phyloP scores from a whole-genome alignment of 108 stramenopile genomes.

The Pseudonitzschia multiseries region DNA sequence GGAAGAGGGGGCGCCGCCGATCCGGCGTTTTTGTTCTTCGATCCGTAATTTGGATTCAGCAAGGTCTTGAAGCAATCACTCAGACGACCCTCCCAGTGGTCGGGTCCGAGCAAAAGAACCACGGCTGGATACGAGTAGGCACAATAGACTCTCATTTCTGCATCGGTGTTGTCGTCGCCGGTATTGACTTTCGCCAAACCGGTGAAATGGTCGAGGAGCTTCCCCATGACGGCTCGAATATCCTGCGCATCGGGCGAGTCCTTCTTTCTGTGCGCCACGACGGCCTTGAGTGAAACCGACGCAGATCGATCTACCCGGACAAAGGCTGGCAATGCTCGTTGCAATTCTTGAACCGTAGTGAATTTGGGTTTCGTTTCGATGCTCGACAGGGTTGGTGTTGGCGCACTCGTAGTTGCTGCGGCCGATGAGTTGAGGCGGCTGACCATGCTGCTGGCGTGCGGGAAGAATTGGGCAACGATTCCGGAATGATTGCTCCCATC shows the following conservation, averaged over 20 bases:
- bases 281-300: slow-evolving; percentile 42
- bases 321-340: slow-evolving; percentile 43
- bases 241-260: slow-evolving; percentile 63
- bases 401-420: slow-evolving; percentile 43
- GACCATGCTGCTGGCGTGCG: slow-evolving; percentile 87
- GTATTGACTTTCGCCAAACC: slow-evolving; percentile 75
- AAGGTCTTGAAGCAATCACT: slow-evolving; percentile 79
- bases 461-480: slow-evolving; percentile 86
- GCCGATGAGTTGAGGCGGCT: slow-evolving; percentile 58
- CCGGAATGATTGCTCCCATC: slow-evolving; percentile 54
- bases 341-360: slow-evolving; percentile 36
- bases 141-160: slow-evolving; percentile 94
- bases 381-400: slow-evolving; percentile 46
- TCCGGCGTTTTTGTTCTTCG: slow-evolving; percentile 25
- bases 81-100: slow-evolving; percentile 79
- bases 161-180: slow-evolving; percentile 82
- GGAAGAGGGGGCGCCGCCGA: slow-evolving; percentile 63
- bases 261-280: slow-evolving; percentile 45
- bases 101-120: slow-evolving; percentile 78
- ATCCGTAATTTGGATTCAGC: slow-evolving; percentile 61
- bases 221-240: slow-evolving; percentile 50
- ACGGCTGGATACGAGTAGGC: slow-evolving; percentile 98
- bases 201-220: slow-evolving; percentile 80
- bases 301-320: slow-evolving; percentile 43
- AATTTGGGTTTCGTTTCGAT: slow-evolving; percentile 21